Conservation (phyloP, 2,329 filamentous ascomycete species). For the Fusarium zealandicum region DNA sequence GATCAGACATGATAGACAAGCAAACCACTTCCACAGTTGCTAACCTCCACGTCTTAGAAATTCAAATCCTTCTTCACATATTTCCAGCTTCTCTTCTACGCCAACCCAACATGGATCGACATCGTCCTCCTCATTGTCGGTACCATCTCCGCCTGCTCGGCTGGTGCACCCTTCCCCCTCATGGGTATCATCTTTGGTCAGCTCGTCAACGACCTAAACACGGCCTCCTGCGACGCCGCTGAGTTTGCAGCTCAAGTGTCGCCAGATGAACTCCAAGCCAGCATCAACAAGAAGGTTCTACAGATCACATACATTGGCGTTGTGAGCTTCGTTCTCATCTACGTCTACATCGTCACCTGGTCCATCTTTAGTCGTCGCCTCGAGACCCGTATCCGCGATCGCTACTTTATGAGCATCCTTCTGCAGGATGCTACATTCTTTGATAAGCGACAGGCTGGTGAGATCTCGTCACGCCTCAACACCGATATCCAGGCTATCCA, state of each 20-base stretch:
- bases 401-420: slow-evolving; percentile 65
- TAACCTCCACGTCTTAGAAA: slow-evolving; percentile 18
- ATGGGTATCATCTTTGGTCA: slow-evolving; percentile 70
- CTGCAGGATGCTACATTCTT: slow-evolving; percentile 70
- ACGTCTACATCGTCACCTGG: slow-evolving; percentile 70
- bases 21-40: neutral
- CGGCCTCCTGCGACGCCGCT: slow-evolving; percentile 57
- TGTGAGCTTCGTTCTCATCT: slow-evolving; percentile 69
- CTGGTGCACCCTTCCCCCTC: slow-evolving; percentile 69
- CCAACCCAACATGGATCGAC: slow-evolving; percentile 54
- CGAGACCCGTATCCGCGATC: slow-evolving; percentile 67
- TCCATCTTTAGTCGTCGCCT: slow-evolving; percentile 69
- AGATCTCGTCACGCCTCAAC: slow-evolving; percentile 69
- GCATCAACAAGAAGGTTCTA: slow-evolving; percentile 65
- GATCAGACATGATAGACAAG: neutral
- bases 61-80: slow-evolving; percentile 46
- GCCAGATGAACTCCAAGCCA: slow-evolving; percentile 46
- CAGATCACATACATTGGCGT: slow-evolving; percentile 69
- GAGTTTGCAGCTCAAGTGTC: slow-evolving; percentile 32
- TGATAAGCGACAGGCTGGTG: slow-evolving; percentile 67
- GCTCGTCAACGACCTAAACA: slow-evolving; percentile 67
- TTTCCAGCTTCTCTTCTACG: slow-evolving; percentile 56
- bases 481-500: slow-evolving; percentile 72
- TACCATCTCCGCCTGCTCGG: slow-evolving; percentile 57
- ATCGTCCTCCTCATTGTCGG: slow-evolving; percentile 52